A percentile compares a stretch with the other conserved stretches of the same genome.
phyloP scores from a whole-genome alignment of 495 filamentous ascomycete species.

The Tuber indicum region DNA sequence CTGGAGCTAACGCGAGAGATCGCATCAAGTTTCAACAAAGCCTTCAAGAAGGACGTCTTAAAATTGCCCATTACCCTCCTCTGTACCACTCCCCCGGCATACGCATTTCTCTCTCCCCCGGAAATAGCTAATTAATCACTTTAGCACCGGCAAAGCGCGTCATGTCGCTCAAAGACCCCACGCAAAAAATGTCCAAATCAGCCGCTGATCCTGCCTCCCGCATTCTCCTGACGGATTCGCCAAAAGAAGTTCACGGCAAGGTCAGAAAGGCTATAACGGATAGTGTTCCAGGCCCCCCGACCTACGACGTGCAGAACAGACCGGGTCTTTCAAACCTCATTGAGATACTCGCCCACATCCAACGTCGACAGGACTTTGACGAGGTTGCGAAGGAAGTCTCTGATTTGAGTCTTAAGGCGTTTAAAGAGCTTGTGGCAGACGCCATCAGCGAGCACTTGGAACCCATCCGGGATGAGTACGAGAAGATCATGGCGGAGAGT shows the following conservation, averaged over 20 bases:
- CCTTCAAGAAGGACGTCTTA: constrained; percentile 56
- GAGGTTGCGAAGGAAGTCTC: constrained; percentile 54
- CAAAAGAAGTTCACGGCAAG: constrained; percentile 57
- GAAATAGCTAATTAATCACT: not conserved
- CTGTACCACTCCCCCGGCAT: constrained; percentile 49
- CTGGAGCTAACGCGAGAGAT: constrained; percentile 83
- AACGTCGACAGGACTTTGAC: constrained; percentile 47
- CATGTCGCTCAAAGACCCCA: constrained; percentile 77
- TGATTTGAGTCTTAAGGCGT: constrained; percentile 50
- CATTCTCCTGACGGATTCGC: constrained; percentile 70
- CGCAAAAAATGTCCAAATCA: constrained; percentile 89
- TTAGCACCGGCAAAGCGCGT: constrained; percentile 69
- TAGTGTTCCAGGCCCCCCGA: constrained; percentile 50
- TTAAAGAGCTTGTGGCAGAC: constrained; percentile 60
- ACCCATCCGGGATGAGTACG: constrained; percentile 58
- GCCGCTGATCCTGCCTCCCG: constrained; percentile 57
- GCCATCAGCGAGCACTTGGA: constrained; percentile 53
- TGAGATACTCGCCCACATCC: constrained; percentile 63
- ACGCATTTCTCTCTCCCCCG: constrained; percentile 3
- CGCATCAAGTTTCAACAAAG: constrained; percentile 75
- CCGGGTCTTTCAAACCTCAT: constrained; percentile 86
- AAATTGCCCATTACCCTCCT: constrained; percentile 65
- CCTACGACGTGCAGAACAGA: constrained; percentile 61
- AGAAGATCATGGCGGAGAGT: constrained; percentile 48
- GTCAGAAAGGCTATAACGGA: constrained; percentile 74